These are phyloP conservation scores for Phytophthora pluvialis DNA, from an alignment of 352 stramenopile species.

Conservation along the genomic window DNA sequence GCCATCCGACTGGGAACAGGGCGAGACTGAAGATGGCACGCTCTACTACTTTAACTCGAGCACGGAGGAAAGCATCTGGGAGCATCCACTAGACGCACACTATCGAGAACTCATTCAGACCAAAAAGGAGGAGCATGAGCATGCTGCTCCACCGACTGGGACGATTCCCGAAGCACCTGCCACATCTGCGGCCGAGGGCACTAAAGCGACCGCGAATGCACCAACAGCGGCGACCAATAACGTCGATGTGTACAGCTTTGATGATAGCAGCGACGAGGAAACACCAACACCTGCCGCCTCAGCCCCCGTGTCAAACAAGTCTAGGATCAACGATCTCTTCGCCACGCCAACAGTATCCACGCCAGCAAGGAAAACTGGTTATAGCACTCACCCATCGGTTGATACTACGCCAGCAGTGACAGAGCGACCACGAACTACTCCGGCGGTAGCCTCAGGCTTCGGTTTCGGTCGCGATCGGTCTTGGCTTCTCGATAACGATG, in stretches of 20 bases:
- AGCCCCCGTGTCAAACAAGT: conserved; percentile 20
- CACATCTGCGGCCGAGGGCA: conserved; percentile 14
- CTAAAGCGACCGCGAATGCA: neutral
- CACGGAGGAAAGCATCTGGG: conserved; percentile 70
- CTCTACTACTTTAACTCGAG: conserved; percentile 73
- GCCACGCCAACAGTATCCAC: conserved; percentile 17
- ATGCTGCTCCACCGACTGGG: conserved; percentile 24
- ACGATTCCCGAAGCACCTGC: neutral
- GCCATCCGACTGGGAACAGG: conserved; percentile 63
- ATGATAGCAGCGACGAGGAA: conserved; percentile 52
- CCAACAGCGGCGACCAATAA: conserved; percentile 16
- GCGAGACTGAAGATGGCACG: conserved; percentile 67
- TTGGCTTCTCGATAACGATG: conserved; percentile 57
- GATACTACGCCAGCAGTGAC: conserved; percentile 1
- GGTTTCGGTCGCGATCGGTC: conserved; percentile 63
- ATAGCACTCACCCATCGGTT: conserved; percentile 1
- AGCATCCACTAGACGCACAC: conserved; percentile 63
- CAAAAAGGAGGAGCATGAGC: conserved; percentile 49
- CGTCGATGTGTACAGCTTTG: conserved; percentile 60
- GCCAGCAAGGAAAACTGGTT: conserved; percentile 7
- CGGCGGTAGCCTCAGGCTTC: conserved; percentile 21
- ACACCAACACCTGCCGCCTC: conserved; percentile 8
- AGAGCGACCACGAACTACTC: conserved; percentile 12
- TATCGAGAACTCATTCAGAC: conserved; percentile 59
- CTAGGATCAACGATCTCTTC: conserved; percentile 36